Evolutionary conservation across 768 basidiomycete genomes (phyloP), one percentile per base, ranked within the genome.

Genomic region (Calocybe gangraenosa): DNA sequence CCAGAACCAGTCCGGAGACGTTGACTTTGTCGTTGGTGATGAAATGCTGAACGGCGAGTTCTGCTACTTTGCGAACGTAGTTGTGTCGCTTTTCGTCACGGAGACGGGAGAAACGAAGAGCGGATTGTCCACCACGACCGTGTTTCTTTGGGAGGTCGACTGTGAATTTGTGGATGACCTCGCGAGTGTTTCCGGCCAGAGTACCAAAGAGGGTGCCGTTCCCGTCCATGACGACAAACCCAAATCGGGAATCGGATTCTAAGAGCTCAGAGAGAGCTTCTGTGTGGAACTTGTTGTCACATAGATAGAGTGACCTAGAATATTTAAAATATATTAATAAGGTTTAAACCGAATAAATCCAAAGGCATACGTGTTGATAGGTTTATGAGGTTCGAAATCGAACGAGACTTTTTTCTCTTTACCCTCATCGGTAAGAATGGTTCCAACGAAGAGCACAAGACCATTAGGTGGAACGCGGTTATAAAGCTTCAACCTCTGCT

Each of bases 91-190:
- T 96, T 73, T 99, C 96, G 65, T 97, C 96, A 60, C 96, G 88
- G 40, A 99, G 81, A 75, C 96, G 95, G 32, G 95, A 91, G 82
- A 99, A 99, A 87, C 96, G 96, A 35, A 98, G 79, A 19, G 96
- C 96, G 44, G 96, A 98, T 68, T 99, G 96, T 67, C 96, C 96
- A 81, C 96, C 96, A 76, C 96, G 93, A 52, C 95, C 95, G 66
- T 98, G 96, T 75, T 99, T 99, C 76, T 99, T 99, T 34, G 96
- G 96, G 8, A 98, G 79, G 67, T 98, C 96, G 62, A 99, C 96
- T 15, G 92, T 92, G 73, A 98, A 97, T 68, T 98, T 98, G 73
- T 99, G 96, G 46, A 95, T 76, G 42, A 99, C 82, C 54, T 97
- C 94, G 52, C 96, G 92, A 15, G 96, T 95, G 68, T 98, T 98